These are phyloP conservation scores for Cinnamomum chago DNA, from an alignment of 164 flowering plant species.

Conservation along the genomic window DNA sequence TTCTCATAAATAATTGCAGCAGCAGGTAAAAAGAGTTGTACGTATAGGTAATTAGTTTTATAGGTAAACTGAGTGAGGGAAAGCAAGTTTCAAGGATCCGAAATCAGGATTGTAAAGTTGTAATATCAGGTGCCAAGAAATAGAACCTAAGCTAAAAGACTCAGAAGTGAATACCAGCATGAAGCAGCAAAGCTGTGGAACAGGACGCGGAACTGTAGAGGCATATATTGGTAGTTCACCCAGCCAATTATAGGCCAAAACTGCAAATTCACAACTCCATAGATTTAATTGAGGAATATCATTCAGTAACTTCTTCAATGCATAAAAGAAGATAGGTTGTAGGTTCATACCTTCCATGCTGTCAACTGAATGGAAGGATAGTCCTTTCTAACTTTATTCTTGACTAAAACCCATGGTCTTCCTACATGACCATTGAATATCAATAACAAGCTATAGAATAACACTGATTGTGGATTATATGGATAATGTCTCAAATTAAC, in stretches of 20 bases:
- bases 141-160: neutral
- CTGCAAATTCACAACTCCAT: constrained; percentile 31
- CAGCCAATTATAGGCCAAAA: constrained; percentile 80
- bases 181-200: constrained; percentile 71
- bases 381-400: constrained; percentile 55
- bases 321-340: neutral
- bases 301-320: neutral
- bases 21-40: too few relatives aligned
- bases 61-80: too few relatives aligned
- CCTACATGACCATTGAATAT: constrained; percentile 33
- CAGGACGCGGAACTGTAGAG: constrained; percentile 67
- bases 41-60: too few relatives aligned
- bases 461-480: neutral
- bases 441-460: neutral
- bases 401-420: constrained; percentile 59
- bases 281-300: too few relatives aligned
- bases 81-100: neutral
- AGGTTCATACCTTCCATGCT: constrained; percentile 64
- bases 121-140: neutral
- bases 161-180: constrained; percentile 47
- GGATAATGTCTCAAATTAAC: neutral
- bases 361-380: constrained; percentile 62
- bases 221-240: constrained; percentile 78
- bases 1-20: too few relatives aligned
- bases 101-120: neutral